Percentiles rank a stretch among this genome's conserved stretches.
Conservation (phyloP, 352 stramenopile species). For the Plasmopara muralis region DNA sequence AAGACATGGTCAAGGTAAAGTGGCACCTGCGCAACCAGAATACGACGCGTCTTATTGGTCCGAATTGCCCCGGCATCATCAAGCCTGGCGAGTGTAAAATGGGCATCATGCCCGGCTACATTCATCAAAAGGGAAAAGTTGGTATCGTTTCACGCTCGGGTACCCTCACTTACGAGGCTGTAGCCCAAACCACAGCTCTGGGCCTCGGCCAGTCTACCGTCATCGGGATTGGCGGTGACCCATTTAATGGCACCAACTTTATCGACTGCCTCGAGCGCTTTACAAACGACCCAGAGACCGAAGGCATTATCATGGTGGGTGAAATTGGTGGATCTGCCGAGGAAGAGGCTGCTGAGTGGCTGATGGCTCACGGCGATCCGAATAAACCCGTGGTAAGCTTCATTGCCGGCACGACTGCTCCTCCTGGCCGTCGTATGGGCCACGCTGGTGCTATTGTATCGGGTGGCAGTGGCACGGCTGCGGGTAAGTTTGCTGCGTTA, state of each 20-base stretch:
- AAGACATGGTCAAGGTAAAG: slow-evolving; percentile 99
- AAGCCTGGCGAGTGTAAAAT: slow-evolving; percentile 99
- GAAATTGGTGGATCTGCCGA: slow-evolving; percentile 98
- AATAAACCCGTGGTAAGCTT: slow-evolving; percentile 99
- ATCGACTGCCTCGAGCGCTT: slow-evolving; percentile 99
- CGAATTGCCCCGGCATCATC: slow-evolving; percentile 99
- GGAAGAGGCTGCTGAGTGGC: slow-evolving; percentile 98
- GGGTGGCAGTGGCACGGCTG: slow-evolving; percentile 96
- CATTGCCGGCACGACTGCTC: slow-evolving; percentile 98
- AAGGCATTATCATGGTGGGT: slow-evolving; percentile 99
- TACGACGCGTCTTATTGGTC: slow-evolving; percentile 96
- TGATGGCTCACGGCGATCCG: slow-evolving; percentile 94
- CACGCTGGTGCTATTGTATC: slow-evolving; percentile 99
- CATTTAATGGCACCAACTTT: slow-evolving; percentile 99
- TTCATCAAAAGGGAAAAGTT: slow-evolving; percentile 97
- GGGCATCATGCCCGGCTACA: slow-evolving; percentile 99
- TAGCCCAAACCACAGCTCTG: slow-evolving; percentile 95
- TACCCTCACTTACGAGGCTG: slow-evolving; percentile 99
- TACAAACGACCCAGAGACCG: slow-evolving; percentile 98
- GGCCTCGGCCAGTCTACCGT: slow-evolving; percentile 98
- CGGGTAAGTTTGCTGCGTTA: slow-evolving; percentile 96
- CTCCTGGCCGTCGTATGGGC: slow-evolving; percentile 97
- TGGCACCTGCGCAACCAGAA: slow-evolving; percentile 90
- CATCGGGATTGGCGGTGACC: slow-evolving; percentile 99
- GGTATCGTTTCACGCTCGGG: slow-evolving; percentile 98